A percentile compares a stretch with the other conserved stretches of the same genome.
phyloP scores from a whole-genome alignment of 768 basidiomycete genomes.

The Russula olivacea region DNA sequence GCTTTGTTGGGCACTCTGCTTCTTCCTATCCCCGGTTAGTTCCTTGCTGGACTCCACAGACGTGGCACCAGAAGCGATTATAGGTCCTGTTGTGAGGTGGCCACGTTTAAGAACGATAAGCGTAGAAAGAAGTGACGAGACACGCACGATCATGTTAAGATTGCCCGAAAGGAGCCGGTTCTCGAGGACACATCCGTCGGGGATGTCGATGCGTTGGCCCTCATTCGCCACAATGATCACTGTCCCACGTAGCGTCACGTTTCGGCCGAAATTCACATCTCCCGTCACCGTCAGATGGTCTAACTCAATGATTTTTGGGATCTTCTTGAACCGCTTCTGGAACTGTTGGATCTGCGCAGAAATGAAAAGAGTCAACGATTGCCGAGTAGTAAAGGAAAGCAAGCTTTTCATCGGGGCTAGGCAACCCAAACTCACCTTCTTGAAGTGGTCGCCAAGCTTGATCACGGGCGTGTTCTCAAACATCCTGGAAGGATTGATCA shows the following conservation, averaged over 20 bases:
- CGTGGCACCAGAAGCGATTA: not conserved
- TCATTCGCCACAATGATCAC: slow-evolving; percentile 59
- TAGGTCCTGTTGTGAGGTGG: slow-evolving; percentile 9
- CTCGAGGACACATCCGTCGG: slow-evolving; percentile 52
- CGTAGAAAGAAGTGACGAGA: not conserved
- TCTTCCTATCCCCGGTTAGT: not conserved
- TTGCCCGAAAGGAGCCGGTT: slow-evolving; percentile 66
- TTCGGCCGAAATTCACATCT: slow-evolving; percentile 62
- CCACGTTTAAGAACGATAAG: not conserved
- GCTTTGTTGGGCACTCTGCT: not conserved
- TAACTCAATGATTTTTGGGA: slow-evolving; percentile 65
- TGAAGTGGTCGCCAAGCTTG: slow-evolving; percentile 73
- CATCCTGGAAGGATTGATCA: slow-evolving; percentile 53
- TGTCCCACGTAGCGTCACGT: slow-evolving; percentile 58
- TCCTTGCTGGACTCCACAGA: not conserved
- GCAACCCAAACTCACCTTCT: slow-evolving; percentile 49
- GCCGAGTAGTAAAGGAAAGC: not conserved
- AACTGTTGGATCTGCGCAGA: slow-evolving; percentile 45
- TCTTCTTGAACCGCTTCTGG: slow-evolving; percentile 72
- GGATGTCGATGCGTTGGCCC: slow-evolving; percentile 52
- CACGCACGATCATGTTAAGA: slow-evolving; percentile 61
- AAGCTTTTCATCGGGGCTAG: not conserved
- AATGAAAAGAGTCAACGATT: not conserved
- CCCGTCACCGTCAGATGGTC: slow-evolving; percentile 72
- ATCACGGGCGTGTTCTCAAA: slow-evolving; percentile 64